Evolutionary conservation across 345 rosid genomes (phyloP), one percentile per base, ranked within the genome.

Genomic region (Raphanus raphanistrum): DNA sequence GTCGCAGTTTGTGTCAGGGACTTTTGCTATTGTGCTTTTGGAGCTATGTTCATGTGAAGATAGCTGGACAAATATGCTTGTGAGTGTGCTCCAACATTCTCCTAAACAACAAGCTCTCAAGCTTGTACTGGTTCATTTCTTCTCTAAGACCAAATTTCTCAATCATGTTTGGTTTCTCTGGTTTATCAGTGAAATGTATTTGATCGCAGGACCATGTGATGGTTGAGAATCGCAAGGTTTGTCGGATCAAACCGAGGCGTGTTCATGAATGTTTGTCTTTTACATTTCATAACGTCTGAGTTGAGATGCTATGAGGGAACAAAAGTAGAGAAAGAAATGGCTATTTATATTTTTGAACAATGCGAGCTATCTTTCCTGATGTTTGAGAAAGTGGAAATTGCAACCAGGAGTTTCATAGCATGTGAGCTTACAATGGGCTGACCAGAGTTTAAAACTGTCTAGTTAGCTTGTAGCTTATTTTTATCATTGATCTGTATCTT

Each of bases 251-350:
- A 11, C 70, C 77, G 35, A 64, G 63, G 8, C 27, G 7, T 73
- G 52, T 25, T 45, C 68, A 60, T 5, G 13, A 28, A 43, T 61
- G 60, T 72, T 16, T 72, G 45, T 10, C 21, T 71, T 29, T 61
- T 6, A 3, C 15, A 29, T 62, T 60, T 72, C 43, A 62, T 43
- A 61, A 61, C 60, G 9, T 72, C 43, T 15, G 29, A 45, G 68
- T 72, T 59, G 68, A 62, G 8, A 16, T 6, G 6, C 2, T 72
- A 62, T 29, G 5, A 7, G 9, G 68, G 59, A 43, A 12, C 31
- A 13, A 26, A 43, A 27, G 10, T 9, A 16, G 60, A 61, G 31
- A 62, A 72, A 72, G 68, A 72, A 15, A 68, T 72, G 68, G 76
- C 60, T 0, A 13, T 27, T 27, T 72, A 72, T 62, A 43, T 21